These are phyloP conservation scores for Microdochium paspali DNA, from an alignment of 2,329 filamentous ascomycete genomes.

Conservation along the genomic window DNA sequence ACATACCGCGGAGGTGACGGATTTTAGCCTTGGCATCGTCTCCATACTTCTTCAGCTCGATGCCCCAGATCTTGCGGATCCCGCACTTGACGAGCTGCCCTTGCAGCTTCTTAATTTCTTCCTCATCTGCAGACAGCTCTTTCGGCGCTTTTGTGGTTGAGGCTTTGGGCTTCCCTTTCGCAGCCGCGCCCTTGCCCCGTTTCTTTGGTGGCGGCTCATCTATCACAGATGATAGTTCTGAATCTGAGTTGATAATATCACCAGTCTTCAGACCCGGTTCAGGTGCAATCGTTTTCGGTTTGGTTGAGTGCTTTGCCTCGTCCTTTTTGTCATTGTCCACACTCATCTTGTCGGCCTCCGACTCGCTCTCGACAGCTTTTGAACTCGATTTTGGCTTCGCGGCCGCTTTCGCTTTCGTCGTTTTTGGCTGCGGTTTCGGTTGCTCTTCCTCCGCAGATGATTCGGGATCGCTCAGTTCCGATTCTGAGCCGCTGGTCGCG, in stretches of 20 bases:
- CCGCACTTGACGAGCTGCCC: slow-evolving; percentile 83
- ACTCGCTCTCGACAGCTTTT: background rate
- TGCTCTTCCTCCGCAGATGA: background rate
- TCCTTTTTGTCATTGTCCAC: slow-evolving; percentile 36
- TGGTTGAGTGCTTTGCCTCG: slow-evolving; percentile 20
- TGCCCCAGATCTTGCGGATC: slow-evolving; percentile 82
- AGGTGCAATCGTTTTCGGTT: no score
- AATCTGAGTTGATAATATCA: slow-evolving; percentile 14
- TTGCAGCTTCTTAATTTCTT: slow-evolving; percentile 82
- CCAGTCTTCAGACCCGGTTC: slow-evolving; percentile 8
- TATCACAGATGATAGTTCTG: slow-evolving; percentile 63
- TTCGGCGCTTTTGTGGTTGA: slow-evolving; percentile 21
- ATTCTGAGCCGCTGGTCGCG: background rate
- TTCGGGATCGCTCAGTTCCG: background rate
- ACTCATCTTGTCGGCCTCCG: slow-evolving; percentile 25
- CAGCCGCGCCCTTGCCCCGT: slow-evolving; percentile 39
- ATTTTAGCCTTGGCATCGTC: slow-evolving; percentile 72
- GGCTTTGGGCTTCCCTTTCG: slow-evolving; percentile 32
- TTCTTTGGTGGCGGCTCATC: slow-evolving; percentile 60
- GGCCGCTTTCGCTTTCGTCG: background rate
- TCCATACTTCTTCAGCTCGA: slow-evolving; percentile 67
- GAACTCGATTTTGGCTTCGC: background rate
- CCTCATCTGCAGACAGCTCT: slow-evolving; percentile 50
- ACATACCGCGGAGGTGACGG: slow-evolving; percentile 66
- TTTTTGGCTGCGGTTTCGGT: background rate